Evolutionary conservation across 768 basidiomycete genomes (phyloP), one percentile per base, ranked within the genome.

Genomic region (Pholiota microspora): DNA sequence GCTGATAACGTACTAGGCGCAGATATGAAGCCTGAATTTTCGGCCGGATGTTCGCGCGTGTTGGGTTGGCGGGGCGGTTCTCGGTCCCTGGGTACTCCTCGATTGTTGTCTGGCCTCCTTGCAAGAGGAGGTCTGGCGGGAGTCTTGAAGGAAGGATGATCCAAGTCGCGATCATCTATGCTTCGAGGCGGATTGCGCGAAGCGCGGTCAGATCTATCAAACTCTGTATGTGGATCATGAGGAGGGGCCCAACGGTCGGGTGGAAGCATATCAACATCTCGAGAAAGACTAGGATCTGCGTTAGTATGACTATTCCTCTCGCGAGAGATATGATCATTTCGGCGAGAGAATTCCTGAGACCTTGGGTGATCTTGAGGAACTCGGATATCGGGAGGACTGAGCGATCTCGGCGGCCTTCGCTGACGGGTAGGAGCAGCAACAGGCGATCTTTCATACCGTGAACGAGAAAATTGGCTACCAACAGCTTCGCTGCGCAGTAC

Each of bases 1-100:
- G 80, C 77, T 73, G 79, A 82, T 72, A 82, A 84, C 81, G 82
- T 84, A 84, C 82, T 83, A 69, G 75, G 67, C 73, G 76, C 60
- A 62, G 73, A 66, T 68, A 71, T 69, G 56, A 47, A 63, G 69
- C 64, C 69, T 66, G 64, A 64, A 55, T 61, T 65, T 58, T 70
- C 69, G 57, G 63, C 62, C 13, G 57, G 54, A 55, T 65, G 59
- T 56, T 68, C 67, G 48, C 62, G 67, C 54, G 62, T 55, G 36
- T 70, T 67, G 32, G 58, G 25, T 29, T 49, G 59, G 47, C 60
- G 67, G 49, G 60, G 48, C 15, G 60, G 59, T 50, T 72, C 68
- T 58, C 64, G 67, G 35, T 70, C 71, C 52, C 66, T 67, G 38
- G 64, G 59, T 28, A 35, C 62, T 42, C 62, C 71, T 18, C 69